These are phyloP conservation scores for Monilinia aucupariae DNA, from an alignment of 2,329 filamentous ascomycete species.

Conservation along the genomic window DNA sequence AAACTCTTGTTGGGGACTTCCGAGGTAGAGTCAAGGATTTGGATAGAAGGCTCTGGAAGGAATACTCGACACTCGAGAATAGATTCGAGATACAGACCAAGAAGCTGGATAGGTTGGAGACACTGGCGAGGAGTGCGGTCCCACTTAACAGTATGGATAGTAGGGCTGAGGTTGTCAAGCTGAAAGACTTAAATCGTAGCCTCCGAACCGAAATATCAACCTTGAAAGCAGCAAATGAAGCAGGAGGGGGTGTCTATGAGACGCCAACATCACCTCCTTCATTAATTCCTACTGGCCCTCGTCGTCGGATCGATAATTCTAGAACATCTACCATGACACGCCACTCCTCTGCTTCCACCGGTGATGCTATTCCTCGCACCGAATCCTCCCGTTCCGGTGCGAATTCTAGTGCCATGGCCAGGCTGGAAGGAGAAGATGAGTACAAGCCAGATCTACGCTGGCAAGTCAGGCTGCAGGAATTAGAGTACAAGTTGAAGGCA, in stretches of 20 bases:
- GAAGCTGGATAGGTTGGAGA: constrained; percentile 82
- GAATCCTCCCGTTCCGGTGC: constrained; percentile 13
- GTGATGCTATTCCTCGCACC: constrained; percentile 30
- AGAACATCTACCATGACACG: constrained; percentile 45
- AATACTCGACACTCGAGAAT: constrained; percentile 81
- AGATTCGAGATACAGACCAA: constrained; percentile 74
- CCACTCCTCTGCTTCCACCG: constrained; percentile 44
- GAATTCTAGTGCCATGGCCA: not conserved
- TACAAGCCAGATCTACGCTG: constrained; percentile 60
- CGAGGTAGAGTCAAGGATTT: constrained; percentile 73
- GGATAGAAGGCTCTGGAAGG: constrained; percentile 85
- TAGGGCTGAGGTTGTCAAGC: constrained; percentile 50
- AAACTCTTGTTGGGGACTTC: constrained; percentile 72
- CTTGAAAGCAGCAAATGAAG: constrained; percentile 53
- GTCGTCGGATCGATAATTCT: constrained; percentile 25
- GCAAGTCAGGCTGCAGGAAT: constrained; percentile 77
- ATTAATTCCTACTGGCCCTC: constrained; percentile 35
- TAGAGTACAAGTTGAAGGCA: constrained; percentile 82
- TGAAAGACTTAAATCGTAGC: constrained; percentile 57
- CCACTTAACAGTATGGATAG: constrained; percentile 35
- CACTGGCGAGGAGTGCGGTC: constrained; percentile 63
- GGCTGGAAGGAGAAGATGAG: constrained; percentile 36
- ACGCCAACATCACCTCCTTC: constrained; percentile 35
- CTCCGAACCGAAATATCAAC: constrained; percentile 65
- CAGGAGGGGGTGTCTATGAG: constrained; percentile 35